Conservation (phyloP, 768 basidiomycete genomes). For the Trametes cubensis region DNA sequence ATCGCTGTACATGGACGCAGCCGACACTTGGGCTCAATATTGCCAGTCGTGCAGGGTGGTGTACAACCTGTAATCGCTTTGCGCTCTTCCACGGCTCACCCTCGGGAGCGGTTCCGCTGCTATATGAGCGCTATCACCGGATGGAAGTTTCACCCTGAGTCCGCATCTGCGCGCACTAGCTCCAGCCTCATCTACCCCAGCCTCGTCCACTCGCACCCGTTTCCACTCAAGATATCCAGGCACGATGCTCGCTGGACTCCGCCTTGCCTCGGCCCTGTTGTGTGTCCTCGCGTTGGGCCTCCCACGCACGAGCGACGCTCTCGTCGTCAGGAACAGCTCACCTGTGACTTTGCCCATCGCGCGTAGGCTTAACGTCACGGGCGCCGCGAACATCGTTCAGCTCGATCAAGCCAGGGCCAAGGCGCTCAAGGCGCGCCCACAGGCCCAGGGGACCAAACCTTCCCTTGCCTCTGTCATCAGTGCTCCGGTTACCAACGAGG, state of each 20-base stretch:
- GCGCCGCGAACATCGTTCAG: conserved; percentile 21
- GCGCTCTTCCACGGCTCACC: not conserved
- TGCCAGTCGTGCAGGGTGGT: not conserved
- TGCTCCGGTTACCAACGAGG: conserved; percentile 26
- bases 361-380: conserved; percentile 28
- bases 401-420: conserved; percentile 29
- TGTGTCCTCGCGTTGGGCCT: not conserved
- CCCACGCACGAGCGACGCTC: not conserved
- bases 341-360: conserved; percentile 28
- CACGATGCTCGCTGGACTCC: conserved; percentile 13
- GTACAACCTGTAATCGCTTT: not conserved
- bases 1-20: too few relatives aligned
- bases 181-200: not conserved
- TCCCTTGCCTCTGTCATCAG: conserved; percentile 13
- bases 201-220: not conserved
- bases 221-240: not conserved
- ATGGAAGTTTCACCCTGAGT: not conserved
- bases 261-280: not conserved
- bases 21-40: not conserved
- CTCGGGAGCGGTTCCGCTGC: not conserved
- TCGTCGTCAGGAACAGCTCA: conserved; percentile 22
- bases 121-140: not conserved
- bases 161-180: not conserved
- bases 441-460: not conserved
- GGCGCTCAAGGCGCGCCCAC: conserved; percentile 14